Base-by-base conservation (phyloP, 352 stramenopile genomes). In the Thalassiosira mediterranea region DNA sequence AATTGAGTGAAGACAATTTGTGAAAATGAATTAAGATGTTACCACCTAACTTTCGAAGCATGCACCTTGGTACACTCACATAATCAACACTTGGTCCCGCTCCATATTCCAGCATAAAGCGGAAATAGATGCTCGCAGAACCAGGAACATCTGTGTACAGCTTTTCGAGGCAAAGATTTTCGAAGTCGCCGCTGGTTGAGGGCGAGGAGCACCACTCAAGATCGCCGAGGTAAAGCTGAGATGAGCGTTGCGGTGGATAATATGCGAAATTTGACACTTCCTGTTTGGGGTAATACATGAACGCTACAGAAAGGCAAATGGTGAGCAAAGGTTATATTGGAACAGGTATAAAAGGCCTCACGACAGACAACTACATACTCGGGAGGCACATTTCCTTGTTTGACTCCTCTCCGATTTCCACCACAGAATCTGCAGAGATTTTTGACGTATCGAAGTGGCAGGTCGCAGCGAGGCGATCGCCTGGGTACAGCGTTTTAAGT, bases 301-400 rank as follows among this genome's bases (percentile, higher is more conserved):
- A 44, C 37, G n/a, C 37, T 15, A 44, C 8, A 44, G n/a, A 44
- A n/a, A 44, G 37, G n/a, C 37, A 10, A 44, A 44, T 44, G n/a
- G 37, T n/a, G 37, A 44, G 10, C n/a, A 10, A 44, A 44, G n/a
- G 37, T 44, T 44, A n/a, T 10, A 44, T n/a, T 15, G 37, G 8
- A 15, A 10, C n/a, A 44, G 37, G 8, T 44, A n/a, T 15, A 15
- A n/a, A 15, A 15, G 37, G 8, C n/a, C 37, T 15, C 37, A 44
- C n/a, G 10, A 10, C n/a, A n/a, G 37, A 44, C 8, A n/a, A 44
- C n/a, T 15, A 15, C 17, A 53, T 15, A 29, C 3, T 53, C 15
- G 32, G 38, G 25, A 53, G 56, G 56, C 60, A 69, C 60, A 69
- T 69, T 48, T 69, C 60, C 11, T 59, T 15, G 19, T 69, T 25